Base-by-base conservation (phyloP, 192 early-diverging fungal species). In the Umbelopsis isabellina region DNA sequence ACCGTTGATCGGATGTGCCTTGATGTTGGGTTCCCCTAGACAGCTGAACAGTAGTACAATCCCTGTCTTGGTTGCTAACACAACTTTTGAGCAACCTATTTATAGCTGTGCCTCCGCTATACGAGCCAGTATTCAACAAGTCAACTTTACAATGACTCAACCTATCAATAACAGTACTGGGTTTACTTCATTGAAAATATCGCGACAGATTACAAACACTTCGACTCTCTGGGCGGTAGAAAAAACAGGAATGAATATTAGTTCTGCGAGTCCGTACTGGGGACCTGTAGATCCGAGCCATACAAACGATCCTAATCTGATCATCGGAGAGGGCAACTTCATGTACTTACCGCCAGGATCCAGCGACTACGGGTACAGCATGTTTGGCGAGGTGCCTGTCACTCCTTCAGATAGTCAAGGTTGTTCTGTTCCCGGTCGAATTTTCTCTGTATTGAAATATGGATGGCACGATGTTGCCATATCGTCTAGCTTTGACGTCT, bases 111-210 rank as follows among this genome's bases (percentile, higher is more conserved):
- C 55, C 13, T n/a, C 55, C 0, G 33, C 55, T 2, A 30, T 61
- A 10, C 55, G 25, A 61, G 55, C 55, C 25, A 61, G 13, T 30
- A 61, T 61, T 35, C 55, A 61, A 30, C 30, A n/a, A 37, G 1
- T 35, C 1, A 61, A 61, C 6, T 16, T 61, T n/a, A 61, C 55
- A 8, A 61, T 61, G 55, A 61, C 21, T 7, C 55, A 61, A n/a
- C 55, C 11, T n/a, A 35, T 18, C 2, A 35, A 11, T 30, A 12
- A 33, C 3, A 35, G 1, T 5, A n/a, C 27, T 27, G 12, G 23
- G 4, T 35, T 35, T 35, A 8, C 55, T 15, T 12, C 27, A 37
- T 33, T 61, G 13, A 13, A 61, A 35, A 33, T 61, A 25, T 61
- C 55, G 11, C 55, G 55, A 61, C 55, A 61, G 13, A 27, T 2